Percentiles rank a stretch among this genome's conserved stretches.
These are phyloP conservation scores for Cutaneotrichosporon dermatis DNA, from an alignment of 1,284 basidiomycete genomes.

Conservation along the genomic window DNA sequence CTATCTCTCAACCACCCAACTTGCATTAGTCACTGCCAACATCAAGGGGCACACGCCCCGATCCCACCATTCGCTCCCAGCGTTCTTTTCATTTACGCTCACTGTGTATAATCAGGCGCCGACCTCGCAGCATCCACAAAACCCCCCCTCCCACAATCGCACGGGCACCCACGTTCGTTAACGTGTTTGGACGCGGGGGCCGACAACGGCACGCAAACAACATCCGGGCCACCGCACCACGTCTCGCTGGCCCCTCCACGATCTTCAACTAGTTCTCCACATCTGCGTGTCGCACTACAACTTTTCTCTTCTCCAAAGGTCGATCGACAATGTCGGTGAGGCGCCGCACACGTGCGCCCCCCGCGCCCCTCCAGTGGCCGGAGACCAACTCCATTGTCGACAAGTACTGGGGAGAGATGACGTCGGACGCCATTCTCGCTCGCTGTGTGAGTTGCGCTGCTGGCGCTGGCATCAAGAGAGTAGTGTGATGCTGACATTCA, in stretches of 20 bases:
- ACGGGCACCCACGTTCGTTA: neutral
- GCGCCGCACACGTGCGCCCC: slow-evolving; percentile 2
- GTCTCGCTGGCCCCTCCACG: neutral
- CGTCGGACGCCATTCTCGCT: slow-evolving; percentile 8
- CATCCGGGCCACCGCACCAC: neutral
- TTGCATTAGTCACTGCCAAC: neutral
- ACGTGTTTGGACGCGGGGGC: neutral
- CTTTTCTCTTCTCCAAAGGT: neutral
- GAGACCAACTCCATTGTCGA: slow-evolving; percentile 6
- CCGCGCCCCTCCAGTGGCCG: neutral
- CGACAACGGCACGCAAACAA: neutral
- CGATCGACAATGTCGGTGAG: neutral
- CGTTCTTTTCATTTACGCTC: too few species aligned
- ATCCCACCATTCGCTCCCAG: neutral
- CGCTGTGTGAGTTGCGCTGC: slow-evolving; percentile 6
- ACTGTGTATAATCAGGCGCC: too few species aligned
- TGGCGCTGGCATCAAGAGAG: too few species aligned
- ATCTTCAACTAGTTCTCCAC: neutral
- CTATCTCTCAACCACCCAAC: neutral
- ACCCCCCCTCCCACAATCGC: neutral
- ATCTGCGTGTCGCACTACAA: too few species aligned
- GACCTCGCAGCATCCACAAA: too few species aligned
- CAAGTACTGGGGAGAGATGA: slow-evolving; percentile 15
- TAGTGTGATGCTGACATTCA: neutral
- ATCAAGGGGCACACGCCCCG: neutral